These are phyloP conservation scores for Ulota crispa DNA, from an alignment of 225 moss, liverwort and hornwort species.

Conservation along the genomic window DNA sequence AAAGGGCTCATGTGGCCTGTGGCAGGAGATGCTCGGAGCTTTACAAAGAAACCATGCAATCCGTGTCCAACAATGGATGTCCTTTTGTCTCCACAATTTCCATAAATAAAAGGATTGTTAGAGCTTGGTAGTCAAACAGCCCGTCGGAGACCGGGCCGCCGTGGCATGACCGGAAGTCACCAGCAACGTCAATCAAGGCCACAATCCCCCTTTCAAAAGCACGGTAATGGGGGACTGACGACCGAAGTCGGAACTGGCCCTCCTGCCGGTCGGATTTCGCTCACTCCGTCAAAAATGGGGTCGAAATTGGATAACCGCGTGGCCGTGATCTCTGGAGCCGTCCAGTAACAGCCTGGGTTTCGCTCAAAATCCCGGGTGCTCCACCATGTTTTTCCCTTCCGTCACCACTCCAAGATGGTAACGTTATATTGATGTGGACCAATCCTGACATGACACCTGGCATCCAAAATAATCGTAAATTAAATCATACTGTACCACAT, in stretches of 20 bases:
- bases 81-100: too few relatives aligned
- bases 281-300: neutral
- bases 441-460: conserved; percentile 10
- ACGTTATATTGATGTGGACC: neutral
- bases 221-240: neutral
- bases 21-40: too few relatives aligned
- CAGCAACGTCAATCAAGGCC: neutral
- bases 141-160: too few relatives aligned
- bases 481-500: too few relatives aligned
- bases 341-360: neutral
- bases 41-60: too few relatives aligned
- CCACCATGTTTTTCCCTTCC: neutral
- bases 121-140: too few relatives aligned
- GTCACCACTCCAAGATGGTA: too few relatives aligned
- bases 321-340: conserved; percentile 22
- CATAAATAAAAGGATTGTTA: too few relatives aligned
- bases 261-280: neutral
- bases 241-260: neutral
- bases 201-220: neutral
- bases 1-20: too few relatives aligned
- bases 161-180: neutral
- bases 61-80: too few relatives aligned
- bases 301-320: conserved; percentile 16
- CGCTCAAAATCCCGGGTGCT: neutral
- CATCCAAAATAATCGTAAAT: too few relatives aligned